Conservation (phyloP, 2,329 filamentous ascomycete genomes). For the Hansfordia pulvinata region DNA sequence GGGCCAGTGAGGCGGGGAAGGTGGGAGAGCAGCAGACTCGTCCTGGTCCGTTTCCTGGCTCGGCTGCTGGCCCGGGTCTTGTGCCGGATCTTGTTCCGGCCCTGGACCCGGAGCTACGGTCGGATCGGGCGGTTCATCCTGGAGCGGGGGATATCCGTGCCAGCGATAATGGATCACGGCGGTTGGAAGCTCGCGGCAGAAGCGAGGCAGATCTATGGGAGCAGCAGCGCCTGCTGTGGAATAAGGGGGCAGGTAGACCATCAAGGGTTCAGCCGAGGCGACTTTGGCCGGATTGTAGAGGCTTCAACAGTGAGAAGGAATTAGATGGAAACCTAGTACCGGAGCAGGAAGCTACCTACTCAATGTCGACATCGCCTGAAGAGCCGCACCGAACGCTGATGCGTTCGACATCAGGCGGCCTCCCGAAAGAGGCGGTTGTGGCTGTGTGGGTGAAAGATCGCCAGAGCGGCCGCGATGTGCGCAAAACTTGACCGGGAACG, state of each 20-base stretch:
- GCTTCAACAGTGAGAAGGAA: constrained; percentile 16
- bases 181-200: constrained; percentile 28
- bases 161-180: constrained; percentile 49
- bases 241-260: constrained; percentile 41
- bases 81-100: too few relatives aligned
- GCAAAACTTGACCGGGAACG: too few relatives aligned
- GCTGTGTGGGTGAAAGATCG: constrained; percentile 5
- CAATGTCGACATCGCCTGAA: constrained; percentile 33
- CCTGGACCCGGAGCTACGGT: constrained; percentile 1
- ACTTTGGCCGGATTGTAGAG: constrained; percentile 31
- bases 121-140: constrained; percentile 4
- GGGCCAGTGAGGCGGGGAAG: constrained; percentile 31
- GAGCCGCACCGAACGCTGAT: constrained; percentile 33
- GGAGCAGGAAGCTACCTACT: constrained; percentile 29
- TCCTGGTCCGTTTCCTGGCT: too few relatives aligned
- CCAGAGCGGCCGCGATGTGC: constrained; percentile 1
- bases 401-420: constrained; percentile 19
- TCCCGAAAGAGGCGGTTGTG: constrained; percentile 7
- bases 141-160: constrained; percentile 16
- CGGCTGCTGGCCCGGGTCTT: too few relatives aligned
- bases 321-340: not conserved
- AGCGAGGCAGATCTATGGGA: constrained; percentile 21
- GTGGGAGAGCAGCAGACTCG: constrained; percentile 1
- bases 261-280: constrained; percentile 25
- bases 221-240: constrained; percentile 15